These are phyloP conservation scores for Annulohypoxylon maeteangense DNA, from an alignment of 495 filamentous ascomycete genomes.

Conservation along the genomic window DNA sequence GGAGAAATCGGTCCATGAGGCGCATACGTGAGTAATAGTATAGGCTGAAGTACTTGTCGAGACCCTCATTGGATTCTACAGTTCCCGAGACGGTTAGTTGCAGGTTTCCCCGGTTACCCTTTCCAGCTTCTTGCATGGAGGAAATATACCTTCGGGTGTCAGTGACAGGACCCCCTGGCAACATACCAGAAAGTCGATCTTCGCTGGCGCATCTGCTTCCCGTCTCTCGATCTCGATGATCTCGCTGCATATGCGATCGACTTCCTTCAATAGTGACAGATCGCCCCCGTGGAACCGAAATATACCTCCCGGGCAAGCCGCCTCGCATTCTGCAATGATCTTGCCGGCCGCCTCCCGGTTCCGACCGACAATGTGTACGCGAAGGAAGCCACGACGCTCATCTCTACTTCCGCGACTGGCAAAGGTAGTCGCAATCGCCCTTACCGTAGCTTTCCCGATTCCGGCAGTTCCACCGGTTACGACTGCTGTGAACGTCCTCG, in stretches of 20 bases:
- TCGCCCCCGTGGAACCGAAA: slow-evolving; percentile 42
- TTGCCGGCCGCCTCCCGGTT: slow-evolving; percentile 34
- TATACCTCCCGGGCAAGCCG: slow-evolving; percentile 19
- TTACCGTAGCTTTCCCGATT: slow-evolving; percentile 37
- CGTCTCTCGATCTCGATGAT: slow-evolving; percentile 20
- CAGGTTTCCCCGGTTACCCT: not conserved
- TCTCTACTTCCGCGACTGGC: not conserved
- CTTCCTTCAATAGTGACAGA: slow-evolving; percentile 35
- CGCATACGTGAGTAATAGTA: slow-evolving; percentile 45
- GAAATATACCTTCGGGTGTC: slow-evolving; percentile 6
- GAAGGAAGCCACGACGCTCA: slow-evolving; percentile 1
- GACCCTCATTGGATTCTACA: slow-evolving; percentile 41
- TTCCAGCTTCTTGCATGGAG: slow-evolving; percentile 4
- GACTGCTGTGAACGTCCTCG: slow-evolving; percentile 39
- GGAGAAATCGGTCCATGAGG: slow-evolving; percentile 27
- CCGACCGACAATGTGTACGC: slow-evolving; percentile 43
- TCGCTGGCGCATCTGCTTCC: not conserved
- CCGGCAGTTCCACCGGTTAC: slow-evolving; percentile 43
- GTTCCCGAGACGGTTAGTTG: slow-evolving; percentile 5
- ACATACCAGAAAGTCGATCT: slow-evolving; percentile 38
- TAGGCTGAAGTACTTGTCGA: slow-evolving; percentile 39
- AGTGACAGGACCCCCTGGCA: slow-evolving; percentile 34
- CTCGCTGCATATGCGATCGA: slow-evolving; percentile 42
- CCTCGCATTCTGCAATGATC: slow-evolving; percentile 33
- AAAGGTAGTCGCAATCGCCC: slow-evolving; percentile 36